phyloP scores from a whole-genome alignment of 2,329 filamentous ascomycete species.

The Byssothecium circinans region DNA sequence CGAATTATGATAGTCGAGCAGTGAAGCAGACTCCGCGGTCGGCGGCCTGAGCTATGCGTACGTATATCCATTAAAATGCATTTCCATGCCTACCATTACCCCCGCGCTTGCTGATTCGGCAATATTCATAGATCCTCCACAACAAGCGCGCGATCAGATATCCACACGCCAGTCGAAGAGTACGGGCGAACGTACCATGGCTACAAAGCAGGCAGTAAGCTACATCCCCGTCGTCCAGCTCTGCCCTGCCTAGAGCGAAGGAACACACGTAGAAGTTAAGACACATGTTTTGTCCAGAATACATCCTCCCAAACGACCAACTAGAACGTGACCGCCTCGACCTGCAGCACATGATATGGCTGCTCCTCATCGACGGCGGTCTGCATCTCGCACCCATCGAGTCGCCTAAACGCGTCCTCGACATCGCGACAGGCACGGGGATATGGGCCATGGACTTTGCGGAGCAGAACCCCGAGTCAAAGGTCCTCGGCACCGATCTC shows the following conservation, averaged over 20 bases:
- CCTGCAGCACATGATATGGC: slow-evolving; percentile 27
- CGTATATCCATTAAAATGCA: slow-evolving; percentile 2
- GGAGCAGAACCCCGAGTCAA: slow-evolving; percentile 18
- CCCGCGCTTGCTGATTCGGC: no score
- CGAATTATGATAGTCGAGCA: slow-evolving; percentile 5
- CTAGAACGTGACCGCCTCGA: slow-evolving; percentile 26
- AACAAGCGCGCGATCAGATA: slow-evolving; percentile 15
- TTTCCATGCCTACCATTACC: no score
- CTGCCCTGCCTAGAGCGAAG: no score
- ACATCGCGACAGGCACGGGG: slow-evolving; percentile 27
- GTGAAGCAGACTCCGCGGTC: slow-evolving; percentile 17
- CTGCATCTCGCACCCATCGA: slow-evolving; percentile 17
- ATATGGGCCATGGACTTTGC: slow-evolving; percentile 17
- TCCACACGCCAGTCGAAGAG: slow-evolving; percentile 16
- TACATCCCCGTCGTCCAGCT: background rate
- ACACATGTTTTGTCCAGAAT: slow-evolving; percentile 11
- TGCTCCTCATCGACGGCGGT: slow-evolving; percentile 15
- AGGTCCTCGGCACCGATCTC: slow-evolving; percentile 30
- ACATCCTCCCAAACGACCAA: slow-evolving; percentile 27
- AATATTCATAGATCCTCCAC: slow-evolving; percentile 16
- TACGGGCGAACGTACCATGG: slow-evolving; percentile 22
- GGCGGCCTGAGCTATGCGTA: slow-evolving; percentile 22
- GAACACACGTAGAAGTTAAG: no score
- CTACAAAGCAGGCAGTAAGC: slow-evolving; percentile 21
- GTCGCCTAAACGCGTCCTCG: slow-evolving; percentile 15